Evolutionary conservation across 2,329 filamentous ascomycete genomes (phyloP).

Genomic region (Epichloe hybrida): DNA sequence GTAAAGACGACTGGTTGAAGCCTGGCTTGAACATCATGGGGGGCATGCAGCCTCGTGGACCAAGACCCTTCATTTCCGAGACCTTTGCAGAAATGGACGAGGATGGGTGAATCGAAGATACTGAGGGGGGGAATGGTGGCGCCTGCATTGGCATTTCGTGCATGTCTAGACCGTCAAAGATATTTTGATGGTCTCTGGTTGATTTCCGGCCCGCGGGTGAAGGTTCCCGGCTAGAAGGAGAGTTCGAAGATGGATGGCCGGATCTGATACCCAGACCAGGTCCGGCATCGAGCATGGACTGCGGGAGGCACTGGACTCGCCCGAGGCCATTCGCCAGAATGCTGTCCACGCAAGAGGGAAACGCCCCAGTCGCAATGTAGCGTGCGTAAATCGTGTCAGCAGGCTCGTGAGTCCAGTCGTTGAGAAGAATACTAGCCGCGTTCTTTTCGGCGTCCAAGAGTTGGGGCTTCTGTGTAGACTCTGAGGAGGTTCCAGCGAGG

Average conservation of each 20-base stretch:
- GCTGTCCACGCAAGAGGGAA: conserved; percentile 3
- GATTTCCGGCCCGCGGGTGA: no score
- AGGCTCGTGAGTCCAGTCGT: conserved; percentile 4
- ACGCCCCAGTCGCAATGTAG: not conserved
- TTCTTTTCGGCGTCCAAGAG: conserved; percentile 1
- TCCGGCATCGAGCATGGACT: not conserved
- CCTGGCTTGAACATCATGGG: conserved; percentile 4
- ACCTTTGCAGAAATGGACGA: not conserved
- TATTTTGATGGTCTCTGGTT: not conserved
- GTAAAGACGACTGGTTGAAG: conserved; percentile 1
- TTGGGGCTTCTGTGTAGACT: not conserved
- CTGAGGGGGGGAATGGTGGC: not conserved
- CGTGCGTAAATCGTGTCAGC: not conserved
- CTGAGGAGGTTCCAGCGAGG: not conserved
- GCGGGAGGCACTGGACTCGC: not conserved
- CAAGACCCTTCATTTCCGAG: not conserved
- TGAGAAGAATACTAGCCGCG: conserved; percentile 1
- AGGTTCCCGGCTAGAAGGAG: no score
- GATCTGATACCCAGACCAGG: not conserved
- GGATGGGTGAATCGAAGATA: not conserved
- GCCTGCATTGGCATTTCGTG: not conserved
- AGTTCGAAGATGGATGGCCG: no score
- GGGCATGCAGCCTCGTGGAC: conserved; percentile 1
- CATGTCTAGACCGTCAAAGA: not conserved
- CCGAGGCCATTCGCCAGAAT: conserved; percentile 3